Conservation (phyloP, 2,329 filamentous ascomycete genomes). For the Trichoderma harzianum region DNA sequence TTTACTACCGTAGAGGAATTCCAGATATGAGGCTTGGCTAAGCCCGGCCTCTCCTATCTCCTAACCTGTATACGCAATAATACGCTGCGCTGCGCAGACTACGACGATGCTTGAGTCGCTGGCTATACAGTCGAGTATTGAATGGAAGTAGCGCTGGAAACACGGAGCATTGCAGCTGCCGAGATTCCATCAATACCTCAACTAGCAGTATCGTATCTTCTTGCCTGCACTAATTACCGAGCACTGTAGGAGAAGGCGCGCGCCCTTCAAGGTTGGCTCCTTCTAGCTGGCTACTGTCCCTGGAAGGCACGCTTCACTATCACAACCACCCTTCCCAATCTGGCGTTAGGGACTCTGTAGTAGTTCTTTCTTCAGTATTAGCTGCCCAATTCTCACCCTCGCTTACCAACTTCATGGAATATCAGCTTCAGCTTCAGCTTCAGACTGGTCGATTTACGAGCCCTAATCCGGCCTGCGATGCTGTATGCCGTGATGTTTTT, state of each 20-base stretch:
- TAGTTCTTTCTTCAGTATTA: background rate
- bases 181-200: background rate
- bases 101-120: background rate
- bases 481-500: background rate
- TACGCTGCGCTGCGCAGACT: background rate
- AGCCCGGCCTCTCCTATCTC: no score
- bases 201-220: no score
- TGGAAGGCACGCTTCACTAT: background rate
- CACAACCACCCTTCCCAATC: background rate
- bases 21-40: no score
- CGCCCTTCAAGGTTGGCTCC: background rate
- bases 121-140: background rate
- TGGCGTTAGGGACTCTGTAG: background rate
- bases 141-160: background rate
- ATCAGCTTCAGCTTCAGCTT: background rate
- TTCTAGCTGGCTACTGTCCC: background rate
- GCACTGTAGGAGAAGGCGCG: background rate
- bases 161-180: background rate
- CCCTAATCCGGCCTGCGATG: background rate
- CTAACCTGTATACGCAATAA: background rate
- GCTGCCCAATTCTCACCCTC: background rate
- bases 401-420: background rate
- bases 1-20: no score
- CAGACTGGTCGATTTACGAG: background rate
- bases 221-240: background rate